Evolutionary conservation across 768 basidiomycete species (phyloP), one percentile per base, ranked within the genome.

Genomic region (Boletellus emodensis): DNA sequence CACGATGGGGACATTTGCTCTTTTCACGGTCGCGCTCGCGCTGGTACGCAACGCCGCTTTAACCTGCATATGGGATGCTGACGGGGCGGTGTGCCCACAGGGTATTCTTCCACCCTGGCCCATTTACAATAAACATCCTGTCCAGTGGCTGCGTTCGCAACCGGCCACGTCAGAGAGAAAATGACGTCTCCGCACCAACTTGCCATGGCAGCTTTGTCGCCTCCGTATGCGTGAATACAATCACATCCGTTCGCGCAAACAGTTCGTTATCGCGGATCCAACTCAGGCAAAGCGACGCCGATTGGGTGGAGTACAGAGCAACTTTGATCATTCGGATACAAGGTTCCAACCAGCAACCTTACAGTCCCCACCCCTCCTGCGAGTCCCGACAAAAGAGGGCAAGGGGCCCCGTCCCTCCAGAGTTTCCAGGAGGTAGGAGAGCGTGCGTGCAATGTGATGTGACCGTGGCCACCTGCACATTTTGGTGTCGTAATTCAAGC

Each of bases 61-160:
- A 0, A 13, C 17, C 5, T 18, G 15, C 15, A 1, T n/a, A 4
- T 18, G 11, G 28, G 26, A 20, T 20, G 37, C 48, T 59, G 28
- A 62, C 33, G 7, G 6, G 17, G 18, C 2, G 26, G 17, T 22
- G 40, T 28, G 7, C 11, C 13, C 17, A 5, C 6, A 89, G 87
- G 65, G 75, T 41, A 71, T 82, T 12, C 52, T 90, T 4, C 88
- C 87, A 0, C 82, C 83, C 9, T 90, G 88, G 88, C 77, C 82
- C 0, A 69, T 78, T 66, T 63, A 53, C 35, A 65, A 63, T 24
- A 39, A 39, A 17, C 49, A 63, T 33, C 52, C 62, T 4, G 52
- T 63, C 44, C 44, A 63, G 38, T 63, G 63, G 62, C 53, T 55
- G 38, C 26, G 60, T 14, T n/a, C 57, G 40, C 62, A 62, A n/a